A percentile compares a stretch with the other conserved stretches of the same genome.
These are phyloP conservation scores for Brachypodium distachyon DNA, from an alignment of 202 grass and related monocot species.

Conservation along the genomic window DNA sequence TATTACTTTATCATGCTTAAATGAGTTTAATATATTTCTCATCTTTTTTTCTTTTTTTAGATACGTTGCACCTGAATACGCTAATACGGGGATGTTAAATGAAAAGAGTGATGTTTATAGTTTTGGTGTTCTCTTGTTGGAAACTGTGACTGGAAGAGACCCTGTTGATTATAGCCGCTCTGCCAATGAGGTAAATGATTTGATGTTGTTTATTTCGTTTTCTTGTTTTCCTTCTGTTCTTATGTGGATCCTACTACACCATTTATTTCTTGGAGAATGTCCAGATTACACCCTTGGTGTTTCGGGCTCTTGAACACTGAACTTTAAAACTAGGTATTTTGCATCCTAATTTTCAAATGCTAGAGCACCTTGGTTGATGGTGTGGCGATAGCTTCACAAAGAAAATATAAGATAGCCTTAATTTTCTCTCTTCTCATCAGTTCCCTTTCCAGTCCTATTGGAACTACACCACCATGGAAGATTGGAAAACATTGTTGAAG, in stretches of 20 bases:
- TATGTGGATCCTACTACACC: neutral
- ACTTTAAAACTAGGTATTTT: neutral
- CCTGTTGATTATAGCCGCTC: constrained; percentile 77
- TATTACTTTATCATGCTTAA: neutral
- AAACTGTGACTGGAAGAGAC: constrained; percentile 79
- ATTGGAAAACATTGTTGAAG: no score
- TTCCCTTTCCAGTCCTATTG: no score
- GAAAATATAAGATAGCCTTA: no score
- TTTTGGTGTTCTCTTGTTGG: constrained; percentile 84
- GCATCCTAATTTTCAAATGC: neutral
- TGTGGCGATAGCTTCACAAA: no score
- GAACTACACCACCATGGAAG: no score
- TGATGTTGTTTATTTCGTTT: neutral
- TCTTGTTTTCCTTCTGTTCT: neutral
- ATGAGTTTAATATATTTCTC: neutral
- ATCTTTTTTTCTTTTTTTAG: constrained; percentile 27
- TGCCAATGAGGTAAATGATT: constrained; percentile 57
- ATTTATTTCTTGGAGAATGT: neutral
- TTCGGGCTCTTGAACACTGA: neutral
- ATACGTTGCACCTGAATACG: constrained; percentile 95
- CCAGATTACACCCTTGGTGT: neutral
- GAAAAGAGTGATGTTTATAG: constrained; percentile 97
- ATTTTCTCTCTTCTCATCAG: no score
- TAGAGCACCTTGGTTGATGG: neutral
- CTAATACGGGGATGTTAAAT: constrained; percentile 91